A percentile compares a stretch with the other conserved stretches of the same genome.
These are phyloP conservation scores for Chaetoceros muelleri DNA, from an alignment of 108 stramenopile genomes.

Conservation along the genomic window DNA sequence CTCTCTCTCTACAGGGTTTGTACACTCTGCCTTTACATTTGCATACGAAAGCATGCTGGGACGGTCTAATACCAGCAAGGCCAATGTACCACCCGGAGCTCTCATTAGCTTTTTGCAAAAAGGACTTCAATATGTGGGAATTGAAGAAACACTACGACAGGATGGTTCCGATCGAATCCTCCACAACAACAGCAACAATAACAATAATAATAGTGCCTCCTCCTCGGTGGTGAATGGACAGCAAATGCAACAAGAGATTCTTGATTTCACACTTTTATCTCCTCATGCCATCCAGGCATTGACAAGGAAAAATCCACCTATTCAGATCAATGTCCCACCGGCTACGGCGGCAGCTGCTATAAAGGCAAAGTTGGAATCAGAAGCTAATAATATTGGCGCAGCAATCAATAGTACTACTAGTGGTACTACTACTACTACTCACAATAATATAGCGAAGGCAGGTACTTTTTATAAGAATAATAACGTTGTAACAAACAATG, in stretches of 20 bases:
- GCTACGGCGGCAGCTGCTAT: slow-evolving; percentile 68
- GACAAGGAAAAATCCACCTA: slow-evolving; percentile 61
- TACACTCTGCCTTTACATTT: slow-evolving; percentile 92
- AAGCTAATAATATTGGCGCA: slow-evolving; percentile 40
- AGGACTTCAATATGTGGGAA: slow-evolving; percentile 82
- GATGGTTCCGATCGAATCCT: slow-evolving; percentile 23
- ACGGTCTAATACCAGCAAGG: slow-evolving; percentile 48
- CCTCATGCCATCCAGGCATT: slow-evolving; percentile 53
- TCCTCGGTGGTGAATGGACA: slow-evolving; percentile 3
- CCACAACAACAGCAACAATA: slow-evolving; percentile 6
- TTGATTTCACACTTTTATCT: slow-evolving; percentile 59
- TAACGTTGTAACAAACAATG: slow-evolving; percentile 7
- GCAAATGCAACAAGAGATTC: too few relatives aligned
- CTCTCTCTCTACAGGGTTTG: slow-evolving; percentile 47
- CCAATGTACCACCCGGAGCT: slow-evolving; percentile 76
- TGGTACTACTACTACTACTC: neutral
- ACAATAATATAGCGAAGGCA: neutral
- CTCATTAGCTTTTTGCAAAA: slow-evolving; percentile 80
- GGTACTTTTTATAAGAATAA: neutral
- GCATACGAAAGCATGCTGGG: slow-evolving; percentile 89
- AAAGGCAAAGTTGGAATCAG: slow-evolving; percentile 53
- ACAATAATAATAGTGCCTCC: slow-evolving; percentile 6
- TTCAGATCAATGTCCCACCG: slow-evolving; percentile 72
- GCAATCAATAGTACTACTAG: slow-evolving; percentile 23
- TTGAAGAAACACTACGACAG: slow-evolving; percentile 64